Evolutionary conservation across 768 basidiomycete genomes (phyloP).

Genomic region (Mycena vulgaris): DNA sequence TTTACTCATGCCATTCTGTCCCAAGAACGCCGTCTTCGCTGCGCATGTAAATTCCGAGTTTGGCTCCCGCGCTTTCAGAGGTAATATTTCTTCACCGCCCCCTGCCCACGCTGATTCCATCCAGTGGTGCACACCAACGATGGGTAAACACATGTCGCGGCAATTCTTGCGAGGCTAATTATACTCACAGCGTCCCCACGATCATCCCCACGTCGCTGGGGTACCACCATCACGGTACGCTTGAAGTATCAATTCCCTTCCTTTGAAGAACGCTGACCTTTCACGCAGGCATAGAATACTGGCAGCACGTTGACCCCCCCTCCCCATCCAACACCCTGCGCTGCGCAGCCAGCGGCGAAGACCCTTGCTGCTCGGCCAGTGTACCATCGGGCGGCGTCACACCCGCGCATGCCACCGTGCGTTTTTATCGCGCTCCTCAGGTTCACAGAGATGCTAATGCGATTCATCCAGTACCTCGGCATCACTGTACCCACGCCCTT

Average conservation of each 20-base stretch:
- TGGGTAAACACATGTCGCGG: slow-evolving; percentile 49
- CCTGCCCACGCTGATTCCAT: slow-evolving; percentile 1
- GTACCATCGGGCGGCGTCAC: slow-evolving; percentile 63
- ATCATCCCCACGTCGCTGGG: slow-evolving; percentile 64
- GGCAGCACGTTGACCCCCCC: slow-evolving; percentile 61
- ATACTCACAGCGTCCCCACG: slow-evolving; percentile 61
- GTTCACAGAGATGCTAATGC: neutral
- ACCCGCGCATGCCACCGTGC: slow-evolving; percentile 62
- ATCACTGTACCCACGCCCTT: slow-evolving; percentile 33
- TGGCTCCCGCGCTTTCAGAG: slow-evolving; percentile 59
- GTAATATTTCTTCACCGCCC: slow-evolving; percentile 42
- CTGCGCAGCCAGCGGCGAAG: slow-evolving; percentile 65
- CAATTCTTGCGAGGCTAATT: neutral
- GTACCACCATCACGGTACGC: slow-evolving; percentile 68
- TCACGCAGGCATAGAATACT: slow-evolving; percentile 64
- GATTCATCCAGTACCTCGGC: slow-evolving; percentile 22
- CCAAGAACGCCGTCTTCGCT: slow-evolving; percentile 63
- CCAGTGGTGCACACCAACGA: slow-evolving; percentile 68
- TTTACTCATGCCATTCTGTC: neutral
- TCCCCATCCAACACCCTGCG: slow-evolving; percentile 57
- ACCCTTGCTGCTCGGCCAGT: slow-evolving; percentile 63
- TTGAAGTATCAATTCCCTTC: neutral
- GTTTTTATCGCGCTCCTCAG: slow-evolving; percentile 24
- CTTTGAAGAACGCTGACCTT: too few species aligned
- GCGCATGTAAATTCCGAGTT: slow-evolving; percentile 61